These are phyloP conservation scores for Diddensiella transvaalensis DNA, from an alignment of 805 yeast genomes.

Conservation along the genomic window DNA sequence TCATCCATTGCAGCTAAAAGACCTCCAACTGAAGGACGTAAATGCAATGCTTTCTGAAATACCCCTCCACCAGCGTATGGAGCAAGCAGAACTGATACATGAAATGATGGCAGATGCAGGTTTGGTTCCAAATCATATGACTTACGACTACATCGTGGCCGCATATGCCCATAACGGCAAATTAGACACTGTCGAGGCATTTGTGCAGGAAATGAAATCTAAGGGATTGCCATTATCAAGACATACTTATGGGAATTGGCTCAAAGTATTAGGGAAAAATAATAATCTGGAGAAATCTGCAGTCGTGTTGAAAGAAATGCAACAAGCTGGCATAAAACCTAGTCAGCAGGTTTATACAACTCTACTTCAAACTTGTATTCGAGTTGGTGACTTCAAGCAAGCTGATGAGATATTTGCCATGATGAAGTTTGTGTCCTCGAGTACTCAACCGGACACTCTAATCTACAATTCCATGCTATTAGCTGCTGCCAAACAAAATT, in stretches of 20 bases:
- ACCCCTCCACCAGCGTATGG: constrained; percentile 28
- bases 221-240: constrained; percentile 25
- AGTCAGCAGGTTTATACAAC: constrained; percentile 44
- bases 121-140: constrained; percentile 14
- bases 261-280: constrained; percentile 30
- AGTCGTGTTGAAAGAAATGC: constrained; percentile 16
- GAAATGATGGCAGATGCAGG: constrained; percentile 24
- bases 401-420: constrained; percentile 76
- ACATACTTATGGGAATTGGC: constrained; percentile 32
- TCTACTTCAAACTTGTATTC: constrained; percentile 58
- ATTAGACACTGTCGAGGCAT: constrained; percentile 21
- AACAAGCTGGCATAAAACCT: constrained; percentile 14
- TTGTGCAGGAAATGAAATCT: constrained; percentile 23
- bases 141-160: constrained; percentile 30
- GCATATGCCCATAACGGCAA: constrained; percentile 33
- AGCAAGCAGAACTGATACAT: constrained; percentile 20
- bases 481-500: constrained; percentile 56
- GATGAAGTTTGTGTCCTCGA: constrained; percentile 71
- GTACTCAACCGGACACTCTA: constrained; percentile 61
- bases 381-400: constrained; percentile 46
- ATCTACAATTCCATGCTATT: constrained; percentile 73
- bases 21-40: constrained; percentile 25
- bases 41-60: constrained; percentile 23
- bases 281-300: constrained; percentile 26
- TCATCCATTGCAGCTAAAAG: constrained; percentile 22